phyloP scores from a whole-genome alignment of 2,329 filamentous ascomycete genomes.

The Colletotrichum somersetense region DNA sequence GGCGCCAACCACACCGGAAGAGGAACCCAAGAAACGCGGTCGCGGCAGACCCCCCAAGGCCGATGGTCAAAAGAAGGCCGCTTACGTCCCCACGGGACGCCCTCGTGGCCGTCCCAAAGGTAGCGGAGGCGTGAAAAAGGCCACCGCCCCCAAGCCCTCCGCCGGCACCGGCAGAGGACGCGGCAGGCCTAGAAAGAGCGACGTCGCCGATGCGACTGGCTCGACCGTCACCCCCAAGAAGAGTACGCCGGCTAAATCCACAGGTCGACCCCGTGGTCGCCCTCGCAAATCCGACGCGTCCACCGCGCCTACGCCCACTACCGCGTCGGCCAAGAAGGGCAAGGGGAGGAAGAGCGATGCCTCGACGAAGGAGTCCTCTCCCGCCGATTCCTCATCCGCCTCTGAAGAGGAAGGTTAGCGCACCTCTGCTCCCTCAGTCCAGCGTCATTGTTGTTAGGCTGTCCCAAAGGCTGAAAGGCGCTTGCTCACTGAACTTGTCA shows the following conservation, averaged over 20 bases:
- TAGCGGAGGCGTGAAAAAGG: slow-evolving; percentile 50
- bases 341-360: slow-evolving; percentile 39
- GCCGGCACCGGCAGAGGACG: slow-evolving; percentile 45
- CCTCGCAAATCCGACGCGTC: slow-evolving; percentile 49
- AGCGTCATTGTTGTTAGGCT: neutral
- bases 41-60: slow-evolving; percentile 56
- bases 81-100: slow-evolving; percentile 57
- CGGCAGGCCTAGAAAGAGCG: slow-evolving; percentile 50
- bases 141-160: slow-evolving; percentile 40
- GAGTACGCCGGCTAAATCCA: slow-evolving; percentile 27
- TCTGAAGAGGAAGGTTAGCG: slow-evolving; percentile 39
- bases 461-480: neutral
- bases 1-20: slow-evolving; percentile 39
- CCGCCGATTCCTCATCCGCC: slow-evolving; percentile 11
- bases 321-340: slow-evolving; percentile 41
- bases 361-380: slow-evolving; percentile 23
- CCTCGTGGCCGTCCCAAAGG: slow-evolving; percentile 63
- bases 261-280: slow-evolving; percentile 49
- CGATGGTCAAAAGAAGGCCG: slow-evolving; percentile 53
- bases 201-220: slow-evolving; percentile 28
- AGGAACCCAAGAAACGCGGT: slow-evolving; percentile 49
- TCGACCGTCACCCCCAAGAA: slow-evolving; percentile 31
- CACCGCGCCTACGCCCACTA: slow-evolving; percentile 47
- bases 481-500: slow-evolving; percentile 24
- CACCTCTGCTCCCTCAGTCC: neutral